Evolutionary conservation across 192 early-diverging fungal species (phyloP).

Genomic region (Backusella morwellensis): DNA sequence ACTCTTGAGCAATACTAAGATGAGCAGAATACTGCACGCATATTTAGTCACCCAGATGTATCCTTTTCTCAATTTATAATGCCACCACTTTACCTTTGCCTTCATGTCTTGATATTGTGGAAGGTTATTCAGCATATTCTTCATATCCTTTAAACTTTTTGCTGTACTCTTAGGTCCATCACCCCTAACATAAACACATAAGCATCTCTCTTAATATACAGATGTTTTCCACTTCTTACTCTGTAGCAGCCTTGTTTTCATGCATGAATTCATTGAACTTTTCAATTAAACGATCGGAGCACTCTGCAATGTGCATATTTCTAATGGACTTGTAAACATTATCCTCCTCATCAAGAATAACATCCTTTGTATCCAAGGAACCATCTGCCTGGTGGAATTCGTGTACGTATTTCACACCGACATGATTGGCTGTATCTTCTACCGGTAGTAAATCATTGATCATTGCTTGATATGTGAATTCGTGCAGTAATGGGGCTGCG

Average conservation of each 20-base stretch:
- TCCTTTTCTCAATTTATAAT: not conserved
- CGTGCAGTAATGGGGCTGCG: conserved; percentile 88
- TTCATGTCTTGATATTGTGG: conserved; percentile 90
- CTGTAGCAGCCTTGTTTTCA: conserved; percentile 59
- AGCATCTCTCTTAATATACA: not conserved
- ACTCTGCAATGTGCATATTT: conserved; percentile 83
- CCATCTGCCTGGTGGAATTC: conserved; percentile 43
- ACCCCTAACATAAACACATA: not conserved
- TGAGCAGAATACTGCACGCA: conserved; percentile 67
- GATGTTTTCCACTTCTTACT: not conserved
- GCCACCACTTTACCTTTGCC: conserved; percentile 37
- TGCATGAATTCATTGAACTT: conserved; percentile 78
- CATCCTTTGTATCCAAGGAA: conserved; percentile 40
- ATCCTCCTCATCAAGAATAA: conserved; percentile 75
- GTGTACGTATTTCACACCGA: conserved; percentile 65
- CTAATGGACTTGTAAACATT: conserved; percentile 73
- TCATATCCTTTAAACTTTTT: conserved; percentile 78
- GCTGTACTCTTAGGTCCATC: conserved; percentile 46
- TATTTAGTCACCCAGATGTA: not conserved
- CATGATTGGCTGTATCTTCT: conserved; percentile 25
- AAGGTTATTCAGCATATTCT: conserved; percentile 77
- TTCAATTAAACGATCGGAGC: conserved; percentile 64
- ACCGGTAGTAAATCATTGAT: conserved; percentile 84
- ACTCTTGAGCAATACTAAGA: conserved; percentile 85
- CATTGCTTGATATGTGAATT: conserved; percentile 99